phyloP scores from a whole-genome alignment of 2,329 filamentous ascomycete species.

The Fusarium neocosmosporiellum region DNA sequence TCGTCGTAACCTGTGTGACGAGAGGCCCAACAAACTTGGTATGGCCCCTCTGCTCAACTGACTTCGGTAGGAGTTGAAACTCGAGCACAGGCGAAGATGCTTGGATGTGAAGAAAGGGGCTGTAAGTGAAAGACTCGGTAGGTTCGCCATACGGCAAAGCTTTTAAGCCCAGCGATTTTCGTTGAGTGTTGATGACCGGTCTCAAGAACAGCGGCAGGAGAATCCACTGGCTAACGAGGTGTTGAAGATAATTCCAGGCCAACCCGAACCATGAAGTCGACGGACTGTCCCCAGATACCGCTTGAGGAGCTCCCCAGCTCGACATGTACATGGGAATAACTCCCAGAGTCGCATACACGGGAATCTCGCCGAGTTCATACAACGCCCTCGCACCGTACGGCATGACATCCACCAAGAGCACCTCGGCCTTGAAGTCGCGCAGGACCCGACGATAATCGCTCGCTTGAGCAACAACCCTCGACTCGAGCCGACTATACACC shows the following conservation, averaged over 20 bases:
- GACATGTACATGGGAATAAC: constrained; percentile 54
- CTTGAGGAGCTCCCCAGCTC: constrained; percentile 42
- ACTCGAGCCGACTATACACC: constrained; percentile 39
- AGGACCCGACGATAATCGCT: constrained; percentile 50
- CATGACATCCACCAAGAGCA: constrained; percentile 53
- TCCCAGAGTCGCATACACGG: constrained; percentile 52
- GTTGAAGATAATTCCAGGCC: constrained; percentile 43
- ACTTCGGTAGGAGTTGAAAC: constrained; percentile 44
- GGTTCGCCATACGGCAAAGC: constrained; percentile 46
- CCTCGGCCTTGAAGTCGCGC: constrained; percentile 44
- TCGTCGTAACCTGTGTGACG: constrained; percentile 37
- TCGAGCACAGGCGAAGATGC: constrained; percentile 50
- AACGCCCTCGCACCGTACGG: constrained; percentile 51
- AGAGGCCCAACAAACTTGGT: constrained; percentile 51
- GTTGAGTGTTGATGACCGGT: constrained; percentile 46
- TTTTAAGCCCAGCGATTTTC: constrained; percentile 43
- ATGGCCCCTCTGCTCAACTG: constrained; percentile 24
- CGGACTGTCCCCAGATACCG: constrained; percentile 48
- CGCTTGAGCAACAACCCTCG: constrained; percentile 49
- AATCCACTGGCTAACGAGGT: constrained; percentile 44
- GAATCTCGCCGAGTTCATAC: constrained; percentile 49
- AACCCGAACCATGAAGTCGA: constrained; percentile 41
- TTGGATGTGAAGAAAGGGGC: constrained; percentile 53
- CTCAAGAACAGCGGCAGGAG: constrained; percentile 43
- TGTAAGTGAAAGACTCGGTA: constrained; percentile 49